Evolutionary conservation across 805 yeast species (phyloP).

Genomic region (Sugiyamaella boreocaroliniensis): DNA sequence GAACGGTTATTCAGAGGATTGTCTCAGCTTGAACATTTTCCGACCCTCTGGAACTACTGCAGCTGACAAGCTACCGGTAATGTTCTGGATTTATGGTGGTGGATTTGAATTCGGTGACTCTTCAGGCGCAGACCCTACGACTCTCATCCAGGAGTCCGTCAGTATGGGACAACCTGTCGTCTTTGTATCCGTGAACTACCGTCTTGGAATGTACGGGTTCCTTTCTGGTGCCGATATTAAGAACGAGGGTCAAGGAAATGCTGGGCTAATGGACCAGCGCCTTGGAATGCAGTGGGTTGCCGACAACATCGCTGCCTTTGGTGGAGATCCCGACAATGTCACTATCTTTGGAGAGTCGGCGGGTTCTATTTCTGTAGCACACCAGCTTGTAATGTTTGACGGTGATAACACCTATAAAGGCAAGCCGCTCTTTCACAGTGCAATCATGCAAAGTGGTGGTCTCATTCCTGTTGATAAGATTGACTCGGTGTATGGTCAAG

Average conservation of each 20-base stretch:
- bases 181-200: constrained; percentile 28
- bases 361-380: constrained; percentile 24
- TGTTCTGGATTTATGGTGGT: constrained; percentile 33
- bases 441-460: constrained; percentile 16
- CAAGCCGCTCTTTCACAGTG: constrained; percentile 14
- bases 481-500: constrained; percentile 5
- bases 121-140: constrained; percentile 15
- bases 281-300: constrained; percentile 32
- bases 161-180: constrained; percentile 16
- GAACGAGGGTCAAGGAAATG: constrained; percentile 25
- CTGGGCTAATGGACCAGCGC: constrained; percentile 35
- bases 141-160: constrained; percentile 11
- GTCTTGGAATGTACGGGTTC: constrained; percentile 33
- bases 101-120: constrained; percentile 25
- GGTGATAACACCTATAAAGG: constrained; percentile 15
- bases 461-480: constrained; percentile 3
- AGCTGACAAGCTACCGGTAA: constrained; percentile 20
- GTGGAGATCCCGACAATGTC: constrained; percentile 32
- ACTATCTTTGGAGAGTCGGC: constrained; percentile 36
- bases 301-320: constrained; percentile 32
- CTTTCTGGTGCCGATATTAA: constrained; percentile 23
- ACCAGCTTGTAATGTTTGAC: constrained; percentile 9
- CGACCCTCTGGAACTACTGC: constrained; percentile 17
- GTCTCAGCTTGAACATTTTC: constrained; percentile 25
- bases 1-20: constrained; percentile 22